Evolutionary conservation across 768 basidiomycete genomes (phyloP), one percentile per base, ranked within the genome.

Genomic region (Termitomyces sp.): DNA sequence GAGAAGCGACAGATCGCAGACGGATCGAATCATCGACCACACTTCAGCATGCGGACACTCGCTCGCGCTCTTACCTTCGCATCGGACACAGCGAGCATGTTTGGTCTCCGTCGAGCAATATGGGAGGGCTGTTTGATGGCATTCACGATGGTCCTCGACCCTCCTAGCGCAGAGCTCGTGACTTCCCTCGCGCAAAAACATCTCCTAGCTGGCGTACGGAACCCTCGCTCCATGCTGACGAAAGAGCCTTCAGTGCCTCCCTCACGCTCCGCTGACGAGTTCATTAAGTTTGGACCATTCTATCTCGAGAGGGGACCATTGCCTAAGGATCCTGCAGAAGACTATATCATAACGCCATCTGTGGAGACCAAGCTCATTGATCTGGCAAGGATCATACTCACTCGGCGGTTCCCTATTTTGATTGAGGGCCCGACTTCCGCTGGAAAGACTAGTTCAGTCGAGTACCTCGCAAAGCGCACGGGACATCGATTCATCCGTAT

Each of bases 91-190:
- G 85, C 90, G 0, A 75, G 81, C 36, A 72, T 79, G 30, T 98
- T 91, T 64, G 87, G 93, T 27, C 74, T 98, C 9, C 84, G 95
- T 37, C 79, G 97, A 40, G 87, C 92, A 1, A 76, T 98, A 20
- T 98, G 93, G 92, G 97, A 98, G 71, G 96, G 97, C 1, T 96
- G 91, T 69, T 68, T 98, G 56, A 98, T 99, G 97, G 89, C 93
- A 0, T 99, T 98, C 71, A 97, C 94, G 6, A 98, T 97, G 94
- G 86, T 89, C 6, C 80, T 99, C 48, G 93, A 97, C 65, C 74
- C 73, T 0, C 73, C 80, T 16, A 94, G 94, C 65, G 82, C 85
- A 0, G 78, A 81, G 59, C 65, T 82, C 26, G 93, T 94, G 20
- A 82, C 79, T 3, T 70, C 73, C 7, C 76, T 96, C 18, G 89